Evolutionary conservation across 352 stramenopile genomes (phyloP).

Genomic region (Globisporangium sylvaticum): DNA sequence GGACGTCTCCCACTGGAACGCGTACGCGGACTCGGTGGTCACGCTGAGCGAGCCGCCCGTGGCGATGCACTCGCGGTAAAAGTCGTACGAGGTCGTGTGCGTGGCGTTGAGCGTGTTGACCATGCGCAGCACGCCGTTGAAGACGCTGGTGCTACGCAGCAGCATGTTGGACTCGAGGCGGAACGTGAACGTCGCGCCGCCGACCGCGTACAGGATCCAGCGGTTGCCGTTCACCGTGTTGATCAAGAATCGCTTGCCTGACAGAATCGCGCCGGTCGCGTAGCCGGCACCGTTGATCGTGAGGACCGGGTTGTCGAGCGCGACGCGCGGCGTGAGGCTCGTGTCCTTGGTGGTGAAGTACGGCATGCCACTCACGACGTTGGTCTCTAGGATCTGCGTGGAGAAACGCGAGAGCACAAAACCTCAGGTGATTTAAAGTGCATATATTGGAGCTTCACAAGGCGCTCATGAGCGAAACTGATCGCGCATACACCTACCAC

Average conservation of each 20-base stretch:
- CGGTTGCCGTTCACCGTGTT: slow-evolving; percentile 43
- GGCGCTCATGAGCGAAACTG: neutral
- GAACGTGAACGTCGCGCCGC: slow-evolving; percentile 27
- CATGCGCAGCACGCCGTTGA: slow-evolving; percentile 44
- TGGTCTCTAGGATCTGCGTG: slow-evolving; percentile 33
- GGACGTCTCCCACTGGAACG: slow-evolving; percentile 54
- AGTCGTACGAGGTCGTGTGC: slow-evolving; percentile 51
- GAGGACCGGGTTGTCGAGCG: slow-evolving; percentile 44
- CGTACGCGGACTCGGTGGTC: slow-evolving; percentile 41
- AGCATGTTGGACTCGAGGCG: slow-evolving; percentile 43
- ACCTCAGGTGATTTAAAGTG: neutral
- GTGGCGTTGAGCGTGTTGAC: slow-evolving; percentile 32
- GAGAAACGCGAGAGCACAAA: neutral
- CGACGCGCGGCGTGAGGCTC: slow-evolving; percentile 45
- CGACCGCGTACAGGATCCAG: slow-evolving; percentile 57
- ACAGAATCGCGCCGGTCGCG: slow-evolving; percentile 24
- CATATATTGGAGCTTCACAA: neutral
- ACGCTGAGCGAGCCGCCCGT: slow-evolving; percentile 40
- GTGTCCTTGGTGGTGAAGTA: slow-evolving; percentile 62
- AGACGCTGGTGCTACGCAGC: slow-evolving; percentile 25
- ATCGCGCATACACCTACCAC: neutral
- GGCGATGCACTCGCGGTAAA: slow-evolving; percentile 65
- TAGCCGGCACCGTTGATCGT: slow-evolving; percentile 44
- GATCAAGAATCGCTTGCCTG: slow-evolving; percentile 45
- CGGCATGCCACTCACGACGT: slow-evolving; percentile 67